A percentile compares a stretch with the other conserved stretches of the same genome.
phyloP scores from a whole-genome alignment of 805 yeast genomes.

The Saccharomycopsis fibuligera region DNA sequence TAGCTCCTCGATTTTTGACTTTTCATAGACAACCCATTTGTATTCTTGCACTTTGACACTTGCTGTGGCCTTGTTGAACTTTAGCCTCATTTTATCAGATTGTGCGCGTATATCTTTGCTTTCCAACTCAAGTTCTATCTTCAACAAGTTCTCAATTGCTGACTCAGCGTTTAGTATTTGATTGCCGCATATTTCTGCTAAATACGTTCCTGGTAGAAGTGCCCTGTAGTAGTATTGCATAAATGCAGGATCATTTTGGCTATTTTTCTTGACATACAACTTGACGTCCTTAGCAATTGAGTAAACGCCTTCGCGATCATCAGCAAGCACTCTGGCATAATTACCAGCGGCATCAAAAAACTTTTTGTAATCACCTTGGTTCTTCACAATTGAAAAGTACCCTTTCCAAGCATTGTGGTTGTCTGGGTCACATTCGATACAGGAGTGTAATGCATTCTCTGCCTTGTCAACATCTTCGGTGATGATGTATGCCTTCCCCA shows the following conservation, averaged over 20 bases:
- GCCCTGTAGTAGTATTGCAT: conserved; percentile 43
- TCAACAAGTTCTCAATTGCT: conserved; percentile 40
- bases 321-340: conserved; percentile 37
- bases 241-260: conserved; percentile 27
- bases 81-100: conserved; percentile 43
- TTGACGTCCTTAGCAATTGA: conserved; percentile 45
- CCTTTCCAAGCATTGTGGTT: conserved; percentile 81
- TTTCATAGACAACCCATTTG: conserved; percentile 38
- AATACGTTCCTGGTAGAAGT: conserved; percentile 48
- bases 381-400: conserved; percentile 40
- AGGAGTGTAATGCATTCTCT: conserved; percentile 37
- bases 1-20: conserved; percentile 46
- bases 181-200: conserved; percentile 47
- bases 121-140: conserved; percentile 36
- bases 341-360: conserved; percentile 45
- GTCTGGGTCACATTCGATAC: conserved; percentile 43
- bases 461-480: conserved; percentile 36
- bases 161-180: conserved; percentile 40
- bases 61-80: conserved; percentile 38
- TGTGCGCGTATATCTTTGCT: conserved; percentile 34
- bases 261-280: conserved; percentile 36
- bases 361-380: conserved; percentile 31
- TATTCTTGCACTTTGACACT: conserved; percentile 33
- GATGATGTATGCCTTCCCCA: conserved; percentile 62
- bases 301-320: conserved; percentile 30